These are phyloP conservation scores for Sphaerostilbella broomeana DNA, from an alignment of 2,329 filamentous ascomycete species.

Conservation along the genomic window DNA sequence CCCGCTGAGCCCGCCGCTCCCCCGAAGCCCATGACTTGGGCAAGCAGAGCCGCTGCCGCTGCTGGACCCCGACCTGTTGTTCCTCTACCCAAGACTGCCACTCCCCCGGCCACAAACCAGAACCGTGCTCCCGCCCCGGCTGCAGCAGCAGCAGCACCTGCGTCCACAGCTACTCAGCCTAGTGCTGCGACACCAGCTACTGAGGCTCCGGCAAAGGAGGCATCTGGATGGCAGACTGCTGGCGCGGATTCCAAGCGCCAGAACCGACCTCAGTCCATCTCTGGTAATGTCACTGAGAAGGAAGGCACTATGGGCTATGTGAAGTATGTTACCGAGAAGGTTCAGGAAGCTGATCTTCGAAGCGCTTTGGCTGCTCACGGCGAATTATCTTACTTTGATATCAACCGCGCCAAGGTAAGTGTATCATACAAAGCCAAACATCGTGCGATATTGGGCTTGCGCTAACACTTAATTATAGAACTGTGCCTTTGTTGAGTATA, in stretches of 20 bases:
- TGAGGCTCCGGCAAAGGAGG: conserved; percentile 43
- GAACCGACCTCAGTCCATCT: conserved; percentile 62
- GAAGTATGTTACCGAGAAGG: conserved; percentile 89
- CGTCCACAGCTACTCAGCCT: conserved; percentile 33
- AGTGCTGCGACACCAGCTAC: conserved; percentile 28
- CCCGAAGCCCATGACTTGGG: conserved; percentile 67
- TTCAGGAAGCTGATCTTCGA: conserved; percentile 67
- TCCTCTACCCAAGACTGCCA: conserved; percentile 51
- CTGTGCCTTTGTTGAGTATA: conserved; percentile 95
- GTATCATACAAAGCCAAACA: neutral
- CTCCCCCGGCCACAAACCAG: conserved; percentile 41
- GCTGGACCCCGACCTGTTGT: conserved; percentile 48
- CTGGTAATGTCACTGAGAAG: conserved; percentile 56
- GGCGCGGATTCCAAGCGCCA: conserved; percentile 79
- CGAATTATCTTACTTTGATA: conserved; percentile 65
- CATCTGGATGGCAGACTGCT: conserved; percentile 73
- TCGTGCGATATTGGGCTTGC: conserved; percentile 16
- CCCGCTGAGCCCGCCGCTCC: conserved; percentile 40
- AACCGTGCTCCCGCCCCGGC: conserved; percentile 47
- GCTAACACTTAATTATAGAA: conserved; percentile 50
- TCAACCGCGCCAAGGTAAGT: conserved; percentile 76
- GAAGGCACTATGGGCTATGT: conserved; percentile 82
- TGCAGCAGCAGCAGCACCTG: conserved; percentile 27
- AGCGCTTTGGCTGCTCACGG: conserved; percentile 65
- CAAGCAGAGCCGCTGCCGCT: conserved; percentile 58